Base-by-base conservation (phyloP, 768 basidiomycete species). In the Inosperma sp. region DNA sequence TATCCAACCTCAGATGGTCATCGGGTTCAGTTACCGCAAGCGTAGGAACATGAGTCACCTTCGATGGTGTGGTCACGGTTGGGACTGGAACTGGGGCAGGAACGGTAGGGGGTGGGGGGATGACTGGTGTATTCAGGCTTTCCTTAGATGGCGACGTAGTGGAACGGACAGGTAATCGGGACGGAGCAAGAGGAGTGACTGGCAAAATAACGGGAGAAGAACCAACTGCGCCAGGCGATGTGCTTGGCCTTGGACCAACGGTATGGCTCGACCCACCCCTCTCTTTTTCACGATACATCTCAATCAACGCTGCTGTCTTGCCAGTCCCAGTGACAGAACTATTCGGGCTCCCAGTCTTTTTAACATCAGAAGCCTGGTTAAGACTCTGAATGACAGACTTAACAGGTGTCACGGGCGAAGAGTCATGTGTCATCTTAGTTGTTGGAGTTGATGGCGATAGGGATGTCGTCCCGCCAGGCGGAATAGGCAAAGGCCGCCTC, bases 261-360 rank as follows among this genome's bases (percentile, higher is more conserved):
- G 64, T 3, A 64, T 55, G n/a, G 21, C 26, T 14, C 6, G 62
- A 54, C 57, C 68, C 49, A 48, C 73, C 78, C 58, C 76, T 80
- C 72, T 82, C 86, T 21, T 70, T 71, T 68, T 91, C 84, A 44
- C 87, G 80, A 59, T 89, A 92, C 86, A 92, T 86, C 65, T 90
- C 87, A 57, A 91, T 92, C 44, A 92, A 73, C 2, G 83, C 79
- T 3, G 86, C 82, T 1, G 88, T 88, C 68, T 83, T 86, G 70
- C 81, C 82, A 14, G 71, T 67, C 4, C 34, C 34, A 12, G 70
- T 51, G 14, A 59, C 45, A 21, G 62, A 49, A 3, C 29, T 47
- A 19, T 49, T 16, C 19, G 48, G 55, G 7, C 41, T 62, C 44
- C 41, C 57, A 3, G 37, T 43, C 12, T 49, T 33, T 48, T 42